Conservation (phyloP, 2,329 filamentous ascomycete species). For the Orbilia javanica region DNA sequence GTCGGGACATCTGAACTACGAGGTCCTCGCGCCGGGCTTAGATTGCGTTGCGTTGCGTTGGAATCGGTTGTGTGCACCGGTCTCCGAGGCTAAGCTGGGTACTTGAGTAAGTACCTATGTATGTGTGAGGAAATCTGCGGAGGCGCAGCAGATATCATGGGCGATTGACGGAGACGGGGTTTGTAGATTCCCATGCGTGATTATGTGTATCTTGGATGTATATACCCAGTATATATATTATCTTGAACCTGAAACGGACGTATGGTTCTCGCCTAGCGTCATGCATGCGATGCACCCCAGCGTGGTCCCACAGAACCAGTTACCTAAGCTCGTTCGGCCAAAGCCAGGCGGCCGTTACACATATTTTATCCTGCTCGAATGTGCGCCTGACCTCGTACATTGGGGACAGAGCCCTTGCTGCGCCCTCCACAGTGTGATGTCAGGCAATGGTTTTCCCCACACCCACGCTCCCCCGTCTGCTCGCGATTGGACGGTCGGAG, state of each 20-base stretch:
- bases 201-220: constrained; percentile 25
- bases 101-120: neutral
- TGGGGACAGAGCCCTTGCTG: constrained; percentile 12
- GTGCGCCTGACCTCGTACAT: constrained; percentile 42
- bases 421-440: constrained; percentile 40
- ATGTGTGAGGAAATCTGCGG: neutral
- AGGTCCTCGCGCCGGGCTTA: neutral
- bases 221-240: too few species aligned
- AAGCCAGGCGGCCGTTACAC: constrained; percentile 19
- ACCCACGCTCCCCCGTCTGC: constrained; percentile 1
- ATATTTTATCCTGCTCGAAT: neutral
- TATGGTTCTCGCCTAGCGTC: neutral
- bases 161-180: neutral
- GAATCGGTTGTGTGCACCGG: neutral
- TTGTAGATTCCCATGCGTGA: constrained; percentile 7
- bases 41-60: constrained; percentile 31
- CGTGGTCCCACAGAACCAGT: neutral
- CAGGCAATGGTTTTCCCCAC: constrained; percentile 26
- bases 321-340: constrained; percentile 5
- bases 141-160: constrained; percentile 6
- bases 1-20: too few species aligned
- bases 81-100: neutral
- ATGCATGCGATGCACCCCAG: constrained; percentile 16
- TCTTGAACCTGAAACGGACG: neutral
- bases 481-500: constrained; percentile 33